phyloP scores from a whole-genome alignment of 164 flowering plant genomes.

The Vitis rupestris region DNA sequence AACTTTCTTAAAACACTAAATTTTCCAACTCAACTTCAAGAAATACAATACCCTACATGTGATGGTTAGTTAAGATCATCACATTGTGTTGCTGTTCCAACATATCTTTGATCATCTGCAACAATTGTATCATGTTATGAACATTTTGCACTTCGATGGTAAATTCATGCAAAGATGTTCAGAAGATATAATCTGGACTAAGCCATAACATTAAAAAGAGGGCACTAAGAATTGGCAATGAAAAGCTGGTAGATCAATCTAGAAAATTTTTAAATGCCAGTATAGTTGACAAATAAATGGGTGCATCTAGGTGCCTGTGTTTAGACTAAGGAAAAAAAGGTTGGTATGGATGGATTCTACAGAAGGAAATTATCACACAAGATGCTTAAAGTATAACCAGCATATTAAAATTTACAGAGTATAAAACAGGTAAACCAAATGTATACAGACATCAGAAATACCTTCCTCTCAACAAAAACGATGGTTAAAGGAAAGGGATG shows the following conservation, averaged over 20 bases:
- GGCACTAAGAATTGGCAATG: too few relatives aligned
- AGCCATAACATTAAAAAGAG: background rate
- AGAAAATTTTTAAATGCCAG: too few relatives aligned
- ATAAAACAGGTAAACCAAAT: background rate
- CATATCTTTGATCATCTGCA: too few relatives aligned
- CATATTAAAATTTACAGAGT: background rate
- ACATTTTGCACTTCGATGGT: background rate
- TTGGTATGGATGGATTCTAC: background rate
- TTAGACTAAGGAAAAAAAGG: background rate
- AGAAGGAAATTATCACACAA: background rate
- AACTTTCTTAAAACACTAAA: background rate
- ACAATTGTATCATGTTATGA: background rate
- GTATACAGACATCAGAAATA: conserved; percentile 10
- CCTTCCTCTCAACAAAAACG: conserved; percentile 72
- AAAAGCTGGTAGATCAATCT: too few relatives aligned
- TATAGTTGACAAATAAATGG: background rate
- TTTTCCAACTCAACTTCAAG: background rate
- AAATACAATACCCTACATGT: background rate
- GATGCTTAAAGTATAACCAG: background rate
- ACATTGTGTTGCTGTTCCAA: too few relatives aligned
- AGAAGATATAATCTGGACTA: background rate
- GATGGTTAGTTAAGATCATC: too few relatives aligned
- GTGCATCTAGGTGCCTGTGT: background rate
- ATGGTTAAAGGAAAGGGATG: conserved; percentile 58
- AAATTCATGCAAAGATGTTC: background rate